Percentiles rank a stretch among this genome's conserved stretches.
phyloP scores from a whole-genome alignment of 768 basidiomycete genomes.

The Panaeolus cyanescens region DNA sequence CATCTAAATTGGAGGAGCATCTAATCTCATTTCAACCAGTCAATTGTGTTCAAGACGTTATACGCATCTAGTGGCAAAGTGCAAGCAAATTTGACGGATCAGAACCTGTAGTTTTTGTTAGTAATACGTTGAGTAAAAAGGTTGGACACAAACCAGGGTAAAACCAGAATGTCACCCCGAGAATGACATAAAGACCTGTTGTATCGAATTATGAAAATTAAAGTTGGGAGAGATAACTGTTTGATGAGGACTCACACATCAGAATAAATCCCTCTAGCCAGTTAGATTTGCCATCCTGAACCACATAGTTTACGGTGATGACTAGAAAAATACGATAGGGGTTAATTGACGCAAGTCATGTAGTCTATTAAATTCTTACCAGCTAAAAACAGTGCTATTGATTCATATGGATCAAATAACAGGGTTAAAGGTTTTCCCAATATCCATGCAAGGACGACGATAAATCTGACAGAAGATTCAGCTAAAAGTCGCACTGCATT shows the following conservation, averaged over 20 bases:
- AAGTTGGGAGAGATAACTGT: not conserved
- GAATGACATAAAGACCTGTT: slow-evolving; percentile 72
- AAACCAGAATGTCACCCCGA: slow-evolving; percentile 71
- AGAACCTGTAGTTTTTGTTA: slow-evolving; percentile 21
- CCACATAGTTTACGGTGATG: slow-evolving; percentile 81
- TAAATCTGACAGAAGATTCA: slow-evolving; percentile 47
- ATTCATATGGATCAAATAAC: slow-evolving; percentile 90
- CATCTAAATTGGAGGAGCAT: too few species aligned
- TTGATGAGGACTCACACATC: slow-evolving; percentile 24
- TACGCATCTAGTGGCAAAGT: slow-evolving; percentile 18
- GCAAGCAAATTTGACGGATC: slow-evolving; percentile 32
- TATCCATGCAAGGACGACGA: slow-evolving; percentile 78
- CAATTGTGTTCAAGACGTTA: not conserved
- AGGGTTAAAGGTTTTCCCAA: slow-evolving; percentile 79
- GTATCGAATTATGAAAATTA: not conserved
- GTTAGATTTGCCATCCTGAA: slow-evolving; percentile 81
- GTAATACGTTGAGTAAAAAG: not conserved
- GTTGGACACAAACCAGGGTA: slow-evolving; percentile 39
- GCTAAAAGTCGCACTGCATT: not conserved
- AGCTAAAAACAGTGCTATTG: slow-evolving; percentile 55
- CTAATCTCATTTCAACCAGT: not conserved
- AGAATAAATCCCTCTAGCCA: slow-evolving; percentile 79
- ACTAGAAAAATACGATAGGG: slow-evolving; percentile 37
- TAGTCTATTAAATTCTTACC: slow-evolving; percentile 26
- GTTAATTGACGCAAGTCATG: not conserved